These are phyloP conservation scores for Oenanthe javanica DNA, from an alignment of 140 eudicot genomes.

Conservation along the genomic window DNA sequence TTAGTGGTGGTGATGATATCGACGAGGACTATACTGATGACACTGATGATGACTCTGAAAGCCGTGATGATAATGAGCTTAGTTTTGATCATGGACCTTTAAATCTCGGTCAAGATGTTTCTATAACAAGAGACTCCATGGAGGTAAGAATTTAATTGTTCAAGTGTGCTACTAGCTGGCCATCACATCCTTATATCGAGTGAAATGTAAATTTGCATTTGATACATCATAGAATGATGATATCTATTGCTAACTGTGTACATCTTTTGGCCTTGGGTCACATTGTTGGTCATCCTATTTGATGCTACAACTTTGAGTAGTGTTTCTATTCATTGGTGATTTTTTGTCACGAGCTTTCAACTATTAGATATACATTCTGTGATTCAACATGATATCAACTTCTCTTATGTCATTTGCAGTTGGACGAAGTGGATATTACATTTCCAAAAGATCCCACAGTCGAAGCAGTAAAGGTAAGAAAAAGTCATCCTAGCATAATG, in stretches of 20 bases:
- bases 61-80: conserved; percentile 44
- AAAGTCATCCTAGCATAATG: background rate
- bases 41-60: conserved; percentile 35
- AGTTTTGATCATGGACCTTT: conserved; percentile 54
- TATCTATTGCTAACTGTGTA: background rate
- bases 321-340: background rate
- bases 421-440: conserved; percentile 34
- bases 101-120: conserved; percentile 26
- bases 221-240: background rate
- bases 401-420: conserved; percentile 28
- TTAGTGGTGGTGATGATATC: conserved; percentile 27
- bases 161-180: background rate
- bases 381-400: background rate
- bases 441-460: conserved; percentile 34
- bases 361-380: background rate
- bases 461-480: conserved; percentile 34
- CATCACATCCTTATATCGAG: background rate
- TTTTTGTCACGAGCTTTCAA: background rate
- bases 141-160: conserved; percentile 36
- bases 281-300: background rate
- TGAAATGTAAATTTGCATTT: background rate
- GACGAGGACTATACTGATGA: conserved; percentile 28
- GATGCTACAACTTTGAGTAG: background rate
- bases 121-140: conserved; percentile 44
- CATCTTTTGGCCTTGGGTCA: background rate